Evolutionary conservation across 2,329 filamentous ascomycete genomes (phyloP).

Genomic region (Bipolaris gigantea): DNA sequence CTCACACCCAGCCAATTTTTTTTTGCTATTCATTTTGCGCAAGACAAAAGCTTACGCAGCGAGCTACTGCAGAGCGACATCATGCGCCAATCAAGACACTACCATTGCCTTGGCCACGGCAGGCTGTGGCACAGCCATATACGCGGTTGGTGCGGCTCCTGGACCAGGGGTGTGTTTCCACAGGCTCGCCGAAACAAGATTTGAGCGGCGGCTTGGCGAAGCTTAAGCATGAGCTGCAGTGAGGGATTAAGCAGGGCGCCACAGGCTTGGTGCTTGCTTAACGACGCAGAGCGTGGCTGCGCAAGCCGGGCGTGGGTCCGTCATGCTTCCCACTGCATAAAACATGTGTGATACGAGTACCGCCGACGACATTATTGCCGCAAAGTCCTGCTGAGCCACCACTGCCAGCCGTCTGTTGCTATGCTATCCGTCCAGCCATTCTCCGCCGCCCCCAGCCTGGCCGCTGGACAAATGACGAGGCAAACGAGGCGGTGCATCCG

Average conservation of each 20-base stretch:
- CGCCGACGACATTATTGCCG: neutral
- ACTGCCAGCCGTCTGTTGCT: neutral
- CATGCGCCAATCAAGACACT: neutral
- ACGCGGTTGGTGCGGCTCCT: neutral
- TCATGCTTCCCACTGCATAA: conserved; percentile 12
- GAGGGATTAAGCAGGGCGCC: conserved; percentile 28
- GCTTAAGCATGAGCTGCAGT: conserved; percentile 29
- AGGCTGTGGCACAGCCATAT: conserved; percentile 14
- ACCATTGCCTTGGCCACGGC: neutral
- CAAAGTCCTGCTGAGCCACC: conserved; percentile 18
- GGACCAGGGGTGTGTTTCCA: neutral
- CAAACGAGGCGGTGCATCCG: conserved; percentile 20
- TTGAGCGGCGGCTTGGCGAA: conserved; percentile 25
- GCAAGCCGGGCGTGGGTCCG: conserved; percentile 8
- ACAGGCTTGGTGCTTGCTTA: conserved; percentile 32
- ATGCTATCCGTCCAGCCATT: neutral
- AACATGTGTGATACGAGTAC: conserved; percentile 4
- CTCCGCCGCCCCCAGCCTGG: neutral
- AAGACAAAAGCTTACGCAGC: too few relatives aligned
- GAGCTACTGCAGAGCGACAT: conserved; percentile 21
- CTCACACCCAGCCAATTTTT: neutral
- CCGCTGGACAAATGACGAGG: neutral
- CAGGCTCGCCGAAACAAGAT: conserved; percentile 20
- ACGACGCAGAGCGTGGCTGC: conserved; percentile 15
- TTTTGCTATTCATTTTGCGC: too few relatives aligned